A percentile compares a stretch with the other conserved stretches of the same genome.
These are phyloP conservation scores for Daldinia sp. DNA, from an alignment of 2,329 filamentous ascomycete species.

Conservation along the genomic window DNA sequence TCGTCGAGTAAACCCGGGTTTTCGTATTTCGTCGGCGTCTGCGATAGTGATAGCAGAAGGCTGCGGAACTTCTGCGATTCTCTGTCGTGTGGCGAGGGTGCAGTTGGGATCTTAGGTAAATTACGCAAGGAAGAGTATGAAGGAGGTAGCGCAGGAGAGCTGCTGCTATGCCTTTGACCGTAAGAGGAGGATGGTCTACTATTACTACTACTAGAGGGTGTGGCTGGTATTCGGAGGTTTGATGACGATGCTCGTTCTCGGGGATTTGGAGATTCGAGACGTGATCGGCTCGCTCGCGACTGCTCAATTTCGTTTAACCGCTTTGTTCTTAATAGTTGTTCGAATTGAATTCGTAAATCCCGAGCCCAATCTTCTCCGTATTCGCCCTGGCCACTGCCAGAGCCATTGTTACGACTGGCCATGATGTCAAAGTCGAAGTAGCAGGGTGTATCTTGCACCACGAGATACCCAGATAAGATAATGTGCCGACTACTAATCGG, in stretches of 20 bases:
- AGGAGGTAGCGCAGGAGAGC: conserved; percentile 59
- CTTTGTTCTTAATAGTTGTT: conserved; percentile 86
- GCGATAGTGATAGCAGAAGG: conserved; percentile 84
- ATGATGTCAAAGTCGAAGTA: conserved; percentile 40
- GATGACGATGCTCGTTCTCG: conserved; percentile 64
- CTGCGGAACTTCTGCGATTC: conserved; percentile 82
- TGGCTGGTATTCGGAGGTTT: conserved; percentile 58
- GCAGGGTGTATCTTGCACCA: conserved; percentile 10
- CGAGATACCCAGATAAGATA: conserved; percentile 2
- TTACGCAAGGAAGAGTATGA: conserved; percentile 72
- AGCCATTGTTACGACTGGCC: conserved; percentile 43
- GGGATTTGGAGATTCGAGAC: conserved; percentile 68
- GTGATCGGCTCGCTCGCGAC: conserved; percentile 67
- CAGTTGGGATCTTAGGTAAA: conserved; percentile 77
- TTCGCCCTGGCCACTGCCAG: conserved; percentile 51
- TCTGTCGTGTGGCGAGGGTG: conserved; percentile 74
- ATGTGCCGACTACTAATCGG: conserved; percentile 9
- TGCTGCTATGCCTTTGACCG: conserved; percentile 30
- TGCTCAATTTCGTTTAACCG: conserved; percentile 85
- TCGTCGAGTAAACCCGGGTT: conserved; percentile 96
- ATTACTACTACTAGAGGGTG: conserved; percentile 50
- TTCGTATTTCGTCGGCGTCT: conserved; percentile 93
- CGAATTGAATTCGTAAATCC: conserved; percentile 85
- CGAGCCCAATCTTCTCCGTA: conserved; percentile 81
- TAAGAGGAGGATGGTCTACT: conserved; percentile 61